Evolutionary conservation across 2,329 filamentous ascomycete species (phyloP).

Genomic region (Fusarium annulatum): DNA sequence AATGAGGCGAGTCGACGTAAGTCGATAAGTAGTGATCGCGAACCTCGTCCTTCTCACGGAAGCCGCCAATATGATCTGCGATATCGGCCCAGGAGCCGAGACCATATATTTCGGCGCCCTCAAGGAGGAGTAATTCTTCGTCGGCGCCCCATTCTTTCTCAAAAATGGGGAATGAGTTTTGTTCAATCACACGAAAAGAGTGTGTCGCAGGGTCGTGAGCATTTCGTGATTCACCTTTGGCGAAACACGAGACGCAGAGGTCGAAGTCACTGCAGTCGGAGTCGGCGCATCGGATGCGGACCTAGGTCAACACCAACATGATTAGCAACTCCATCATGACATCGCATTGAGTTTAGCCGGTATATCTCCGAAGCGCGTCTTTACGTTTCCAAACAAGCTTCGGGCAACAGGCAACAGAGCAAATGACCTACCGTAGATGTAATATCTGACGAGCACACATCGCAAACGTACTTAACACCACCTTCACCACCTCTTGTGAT

Average conservation of each 20-base stretch:
- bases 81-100: constrained; percentile 98
- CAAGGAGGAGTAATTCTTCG: constrained; percentile 91
- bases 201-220: constrained; percentile 89
- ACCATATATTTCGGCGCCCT: constrained; percentile 96
- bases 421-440: constrained; percentile 84
- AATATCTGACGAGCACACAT: constrained; percentile 95
- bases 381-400: constrained; percentile 7
- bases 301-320: constrained; percentile 61
- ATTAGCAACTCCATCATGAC: constrained; percentile 41
- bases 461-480: constrained; percentile 95
- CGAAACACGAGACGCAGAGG: constrained; percentile 94
- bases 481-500: constrained; percentile 86
- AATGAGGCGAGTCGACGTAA: constrained; percentile 84
- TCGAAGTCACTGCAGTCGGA: constrained; percentile 91
- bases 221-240: constrained; percentile 81
- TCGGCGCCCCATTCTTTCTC: constrained; percentile 96
- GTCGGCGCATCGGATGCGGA: constrained; percentile 93
- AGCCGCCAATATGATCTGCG: constrained; percentile 96
- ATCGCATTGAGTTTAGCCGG: constrained; percentile 39
- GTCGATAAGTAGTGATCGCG: constrained; percentile 92
- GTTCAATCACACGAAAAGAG: constrained; percentile 93
- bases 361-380: constrained; percentile 40
- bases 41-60: constrained; percentile 93
- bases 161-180: constrained; percentile 98
- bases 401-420: constrained; percentile 10